Conservation (phyloP, 129 eudicot species). For the Tanacetum coccineum region DNA sequence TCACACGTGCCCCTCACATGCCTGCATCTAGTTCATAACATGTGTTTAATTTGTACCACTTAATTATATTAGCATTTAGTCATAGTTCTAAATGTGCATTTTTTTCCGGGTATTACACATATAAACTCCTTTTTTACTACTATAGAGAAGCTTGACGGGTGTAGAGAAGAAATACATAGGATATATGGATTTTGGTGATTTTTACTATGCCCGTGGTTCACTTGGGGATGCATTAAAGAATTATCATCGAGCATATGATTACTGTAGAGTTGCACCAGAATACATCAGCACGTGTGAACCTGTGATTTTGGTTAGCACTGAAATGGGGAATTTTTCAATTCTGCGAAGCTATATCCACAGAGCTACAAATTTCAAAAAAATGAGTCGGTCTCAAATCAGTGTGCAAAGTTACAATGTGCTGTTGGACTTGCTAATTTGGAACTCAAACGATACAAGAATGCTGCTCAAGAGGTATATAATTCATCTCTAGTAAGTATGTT, state of each 20-base stretch:
- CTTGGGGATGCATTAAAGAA: constrained; percentile 79
- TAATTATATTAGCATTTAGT: no score
- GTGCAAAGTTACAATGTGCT: constrained; percentile 60
- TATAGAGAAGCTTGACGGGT: constrained; percentile 48
- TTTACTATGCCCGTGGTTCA: constrained; percentile 64
- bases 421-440: constrained; percentile 67
- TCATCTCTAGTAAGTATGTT: background rate
- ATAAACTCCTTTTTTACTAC: background rate
- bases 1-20: no score
- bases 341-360: constrained; percentile 59
- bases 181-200: constrained; percentile 76
- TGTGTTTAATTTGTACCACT: no score
- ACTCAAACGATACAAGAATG: constrained; percentile 64
- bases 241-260: constrained; percentile 65
- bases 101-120: no score
- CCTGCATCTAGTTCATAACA: no score
- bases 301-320: constrained; percentile 71
- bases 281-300: constrained; percentile 51
- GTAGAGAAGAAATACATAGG: constrained; percentile 77
- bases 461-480: constrained; percentile 63
- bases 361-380: constrained; percentile 45
- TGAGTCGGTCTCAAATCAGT: constrained; percentile 36
- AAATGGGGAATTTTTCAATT: constrained; percentile 67
- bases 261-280: constrained; percentile 58
- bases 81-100: no score